Evolutionary conservation across 2,329 filamentous ascomycete genomes (phyloP), one percentile per base, ranked within the genome.

Genomic region (Fusarium cicatricum): DNA sequence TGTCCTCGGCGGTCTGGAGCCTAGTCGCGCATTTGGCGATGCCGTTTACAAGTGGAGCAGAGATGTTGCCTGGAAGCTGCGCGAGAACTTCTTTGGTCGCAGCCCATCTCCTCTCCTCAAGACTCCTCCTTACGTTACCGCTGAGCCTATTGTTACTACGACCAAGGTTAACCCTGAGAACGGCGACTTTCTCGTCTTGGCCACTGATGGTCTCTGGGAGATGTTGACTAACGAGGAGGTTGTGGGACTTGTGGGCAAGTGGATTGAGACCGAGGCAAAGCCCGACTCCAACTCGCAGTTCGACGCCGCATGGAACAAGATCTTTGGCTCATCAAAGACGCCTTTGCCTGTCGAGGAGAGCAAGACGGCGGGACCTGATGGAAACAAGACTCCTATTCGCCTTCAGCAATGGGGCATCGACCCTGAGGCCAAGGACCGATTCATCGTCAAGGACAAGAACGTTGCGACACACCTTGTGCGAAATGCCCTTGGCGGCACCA

Each of bases 171-270:
- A 94, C 66, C 95, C 95, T 1, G 86, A 91, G 48, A 91, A 91
- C 60, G 93, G 94, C 39, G 95, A 99, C 72, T 99, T 99, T 69
- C 82, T 99, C 11, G 94, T 99, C 58, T 88, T 99, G 82, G 95
- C 95, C 17, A 97, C 95, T 0, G 95, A 99, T 72, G 95, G 95
- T 4, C 82, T 99, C 1, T 99, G 95, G 95, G 95, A 99, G 77
- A 98, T 98, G 95, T 82, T 99, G 58, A 97, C 92, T 41, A 99
- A 98, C 69, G 95, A 99, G 72, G 95, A 99, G 78, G 95, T 97
- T 1, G 90, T 99, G 44, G 95, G 95, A 1, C 85, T 99, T 3
- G 95, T 99, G 5, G 96, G 94, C 14, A 92, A 96, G 74, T 99
- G 95, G 95, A 86, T 99, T 41, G 95, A 99, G 74, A 86, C 85